phyloP scores from a whole-genome alignment of 2,329 filamentous ascomycete genomes.

The Elsinoe perseae region DNA sequence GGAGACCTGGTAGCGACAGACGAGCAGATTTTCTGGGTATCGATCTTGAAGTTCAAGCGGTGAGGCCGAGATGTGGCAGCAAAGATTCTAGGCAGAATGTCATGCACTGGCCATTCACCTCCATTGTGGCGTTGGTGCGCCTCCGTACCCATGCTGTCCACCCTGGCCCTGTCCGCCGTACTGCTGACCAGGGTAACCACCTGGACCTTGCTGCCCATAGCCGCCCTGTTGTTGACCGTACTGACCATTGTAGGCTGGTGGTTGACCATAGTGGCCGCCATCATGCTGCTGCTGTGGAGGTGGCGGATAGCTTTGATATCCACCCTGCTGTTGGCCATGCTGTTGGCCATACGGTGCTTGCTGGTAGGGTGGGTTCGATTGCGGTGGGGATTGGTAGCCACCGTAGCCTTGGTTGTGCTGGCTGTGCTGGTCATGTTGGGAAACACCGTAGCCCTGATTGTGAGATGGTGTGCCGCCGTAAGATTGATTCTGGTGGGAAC shows the following conservation, averaged over 20 bases:
- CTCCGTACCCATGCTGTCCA: background rate
- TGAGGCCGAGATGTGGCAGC: background rate
- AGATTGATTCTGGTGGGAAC: slow-evolving; percentile 20
- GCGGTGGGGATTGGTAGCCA: slow-evolving; percentile 14
- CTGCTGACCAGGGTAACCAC: slow-evolving; percentile 14
- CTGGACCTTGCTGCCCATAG: slow-evolving; percentile 12
- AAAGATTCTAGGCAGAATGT: background rate
- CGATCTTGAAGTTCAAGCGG: too few species aligned
- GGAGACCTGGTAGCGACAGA: background rate
- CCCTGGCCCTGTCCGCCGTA: slow-evolving; percentile 13
- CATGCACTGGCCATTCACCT: background rate
- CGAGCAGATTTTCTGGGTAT: too few species aligned
- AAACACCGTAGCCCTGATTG: slow-evolving; percentile 17
- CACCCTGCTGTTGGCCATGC: slow-evolving; percentile 85
- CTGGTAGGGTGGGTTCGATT: slow-evolving; percentile 43
- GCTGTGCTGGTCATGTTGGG: slow-evolving; percentile 21
- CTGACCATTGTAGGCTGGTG: background rate
- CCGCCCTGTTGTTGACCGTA: slow-evolving; percentile 15
- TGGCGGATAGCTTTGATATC: slow-evolving; percentile 4
- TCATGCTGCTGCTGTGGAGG: slow-evolving; percentile 5
- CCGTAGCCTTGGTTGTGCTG: slow-evolving; percentile 21
- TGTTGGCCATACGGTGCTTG: slow-evolving; percentile 99
- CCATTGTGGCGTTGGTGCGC: slow-evolving; percentile 2
- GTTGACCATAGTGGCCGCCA: slow-evolving; percentile 11
- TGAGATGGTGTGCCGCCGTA: slow-evolving; percentile 16